Percentiles rank a stretch among this genome's conserved stretches.
Conservation (phyloP, 768 basidiomycete species). For the Mycena pura region DNA sequence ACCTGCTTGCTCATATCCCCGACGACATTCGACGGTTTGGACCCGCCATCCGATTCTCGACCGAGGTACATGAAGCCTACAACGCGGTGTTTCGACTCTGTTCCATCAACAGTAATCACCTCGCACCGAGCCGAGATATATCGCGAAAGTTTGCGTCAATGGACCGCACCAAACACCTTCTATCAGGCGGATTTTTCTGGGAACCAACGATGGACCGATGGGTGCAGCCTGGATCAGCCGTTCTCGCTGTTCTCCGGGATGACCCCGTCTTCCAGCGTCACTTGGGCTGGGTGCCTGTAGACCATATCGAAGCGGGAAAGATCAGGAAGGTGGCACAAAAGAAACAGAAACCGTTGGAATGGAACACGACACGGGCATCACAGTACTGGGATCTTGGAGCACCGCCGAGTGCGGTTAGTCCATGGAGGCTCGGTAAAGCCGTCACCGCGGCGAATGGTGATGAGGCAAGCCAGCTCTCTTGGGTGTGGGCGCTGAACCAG, state of each 20-base stretch:
- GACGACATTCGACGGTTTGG: conserved; percentile 33
- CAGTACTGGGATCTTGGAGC: too few species aligned
- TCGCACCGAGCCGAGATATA: conserved; percentile 35
- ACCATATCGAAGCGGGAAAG: not conserved
- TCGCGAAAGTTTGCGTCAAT: conserved; percentile 20
- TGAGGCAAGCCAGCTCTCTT: too few species aligned
- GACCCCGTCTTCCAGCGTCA: conserved; percentile 19
- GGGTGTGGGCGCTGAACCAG: not conserved
- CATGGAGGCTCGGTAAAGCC: too few species aligned
- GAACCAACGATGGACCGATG: not conserved
- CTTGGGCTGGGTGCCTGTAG: conserved; percentile 19
- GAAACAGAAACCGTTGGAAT: not conserved
- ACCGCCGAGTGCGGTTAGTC: too few species aligned
- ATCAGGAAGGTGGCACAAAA: not conserved
- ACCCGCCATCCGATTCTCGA: conserved; percentile 29
- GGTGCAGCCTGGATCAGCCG: conserved; percentile 6
- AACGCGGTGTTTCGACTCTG: conserved; percentile 35
- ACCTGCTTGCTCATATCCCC: conserved; percentile 26
- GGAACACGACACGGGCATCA: not conserved
- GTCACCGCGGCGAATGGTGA: too few species aligned
- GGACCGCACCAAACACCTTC: conserved; percentile 22
- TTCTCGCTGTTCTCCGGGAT: not conserved
- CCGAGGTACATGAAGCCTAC: conserved; percentile 36
- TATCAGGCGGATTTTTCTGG: conserved; percentile 27
- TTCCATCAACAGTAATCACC: conserved; percentile 35